A percentile compares a stretch with the other conserved stretches of the same genome.
phyloP scores from a whole-genome alignment of 208 protist genomes.

The Blastocrithidia nonstop region DNA sequence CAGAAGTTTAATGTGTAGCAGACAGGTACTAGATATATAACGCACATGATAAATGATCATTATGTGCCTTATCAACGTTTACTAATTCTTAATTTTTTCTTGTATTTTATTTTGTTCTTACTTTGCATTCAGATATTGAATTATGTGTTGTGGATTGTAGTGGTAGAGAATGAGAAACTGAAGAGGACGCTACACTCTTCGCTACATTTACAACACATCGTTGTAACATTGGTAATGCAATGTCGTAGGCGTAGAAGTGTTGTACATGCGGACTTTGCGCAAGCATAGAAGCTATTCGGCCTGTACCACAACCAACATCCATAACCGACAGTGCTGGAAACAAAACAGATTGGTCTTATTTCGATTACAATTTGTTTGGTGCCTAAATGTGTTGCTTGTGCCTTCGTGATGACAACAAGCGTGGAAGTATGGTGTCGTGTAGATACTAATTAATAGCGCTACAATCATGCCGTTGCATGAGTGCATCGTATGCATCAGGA shows the following conservation, averaged over 20 bases:
- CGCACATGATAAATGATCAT: too few relatives aligned
- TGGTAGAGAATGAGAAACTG: slow-evolving; percentile 4
- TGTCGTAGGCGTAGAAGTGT: slow-evolving; percentile 59
- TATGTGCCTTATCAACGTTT: too few relatives aligned
- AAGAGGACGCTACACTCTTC: slow-evolving; percentile 8
- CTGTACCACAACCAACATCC: slow-evolving; percentile 75
- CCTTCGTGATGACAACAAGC: slow-evolving; percentile 5
- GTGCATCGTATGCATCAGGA: slow-evolving; percentile 50
- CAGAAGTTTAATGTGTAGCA: too few relatives aligned
- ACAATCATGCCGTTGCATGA: slow-evolving; percentile 69
- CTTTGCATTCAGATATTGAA: neutral
- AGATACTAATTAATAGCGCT: slow-evolving; percentile 16
- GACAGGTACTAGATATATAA: too few relatives aligned
- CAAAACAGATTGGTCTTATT: slow-evolving; percentile 3
- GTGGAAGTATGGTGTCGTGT: slow-evolving; percentile 20
- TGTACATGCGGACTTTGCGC: slow-evolving; percentile 22
- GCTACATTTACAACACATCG: slow-evolving; percentile 40
- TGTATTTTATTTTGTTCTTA: too few relatives aligned
- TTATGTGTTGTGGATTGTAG: slow-evolving; percentile 3
- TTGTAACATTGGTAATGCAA: slow-evolving; percentile 42
- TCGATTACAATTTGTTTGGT: neutral
- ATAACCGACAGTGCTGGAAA: slow-evolving; percentile 27
- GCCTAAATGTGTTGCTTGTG: neutral
- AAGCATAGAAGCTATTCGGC: slow-evolving; percentile 45
- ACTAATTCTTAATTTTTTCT: too few relatives aligned